Conservation (phyloP, 768 basidiomycete genomes). For the Saitozyma podzolica region DNA sequence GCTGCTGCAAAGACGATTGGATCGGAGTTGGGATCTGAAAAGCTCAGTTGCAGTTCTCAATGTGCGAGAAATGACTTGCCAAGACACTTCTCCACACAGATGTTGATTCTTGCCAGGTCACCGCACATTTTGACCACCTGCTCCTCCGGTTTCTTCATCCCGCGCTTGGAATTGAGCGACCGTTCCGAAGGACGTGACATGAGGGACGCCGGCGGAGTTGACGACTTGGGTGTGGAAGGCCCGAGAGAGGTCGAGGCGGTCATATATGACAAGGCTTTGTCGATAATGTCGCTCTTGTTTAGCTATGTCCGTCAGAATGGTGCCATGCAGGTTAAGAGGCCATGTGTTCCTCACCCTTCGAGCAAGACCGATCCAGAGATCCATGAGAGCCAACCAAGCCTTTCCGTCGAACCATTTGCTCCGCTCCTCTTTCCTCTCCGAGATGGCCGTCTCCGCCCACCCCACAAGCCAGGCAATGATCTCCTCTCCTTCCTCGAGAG, state of each 20-base stretch:
- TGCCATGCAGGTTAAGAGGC: not conserved
- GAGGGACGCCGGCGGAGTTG: not conserved
- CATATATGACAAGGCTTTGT: conserved; percentile 29
- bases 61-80: not conserved
- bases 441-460: conserved; percentile 22
- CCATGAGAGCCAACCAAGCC: conserved; percentile 36
- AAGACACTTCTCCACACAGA: conserved; percentile 18
- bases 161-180: not conserved
- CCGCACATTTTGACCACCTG: conserved; percentile 20
- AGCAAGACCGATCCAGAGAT: conserved; percentile 42
- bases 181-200: not conserved
- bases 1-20: conserved; percentile 3
- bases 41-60: too few species aligned
- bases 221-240: conserved; percentile 1
- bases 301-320: conserved; percentile 15
- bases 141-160: conserved; percentile 15
- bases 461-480: conserved; percentile 15
- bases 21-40: conserved; percentile 4
- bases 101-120: conserved; percentile 20
- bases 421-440: conserved; percentile 8
- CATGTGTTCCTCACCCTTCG: conserved; percentile 30
- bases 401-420: conserved; percentile 30
- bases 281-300: conserved; percentile 23
- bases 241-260: conserved; percentile 9
- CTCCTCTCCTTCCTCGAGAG: not conserved